Evolutionary conservation across 768 basidiomycete species (phyloP).

Genomic region (Lentinula lateritia): DNA sequence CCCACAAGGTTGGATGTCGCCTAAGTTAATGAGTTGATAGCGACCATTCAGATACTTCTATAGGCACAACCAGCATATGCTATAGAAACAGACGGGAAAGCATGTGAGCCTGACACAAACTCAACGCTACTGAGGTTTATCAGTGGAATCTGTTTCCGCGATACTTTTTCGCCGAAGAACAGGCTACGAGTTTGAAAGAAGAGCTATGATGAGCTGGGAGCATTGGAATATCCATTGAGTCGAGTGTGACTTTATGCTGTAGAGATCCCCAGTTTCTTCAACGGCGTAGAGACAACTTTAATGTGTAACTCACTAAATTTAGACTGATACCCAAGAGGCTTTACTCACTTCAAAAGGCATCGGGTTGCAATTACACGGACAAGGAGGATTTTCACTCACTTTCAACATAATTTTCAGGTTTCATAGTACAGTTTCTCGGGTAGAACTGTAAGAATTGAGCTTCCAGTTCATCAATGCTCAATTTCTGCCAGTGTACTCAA

Average conservation of each 20-base stretch:
- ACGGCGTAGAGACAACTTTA: too few relatives aligned
- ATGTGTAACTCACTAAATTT: too few relatives aligned
- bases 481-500: too few relatives aligned
- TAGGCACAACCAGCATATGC: background rate
- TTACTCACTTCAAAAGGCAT: background rate
- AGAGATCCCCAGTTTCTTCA: too few relatives aligned
- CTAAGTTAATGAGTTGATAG: background rate
- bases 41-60: background rate
- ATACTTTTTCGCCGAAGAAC: background rate
- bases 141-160: background rate
- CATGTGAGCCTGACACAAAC: background rate
- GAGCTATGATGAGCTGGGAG: too few relatives aligned
- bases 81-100: constrained; percentile 4
- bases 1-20: background rate
- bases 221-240: too few relatives aligned
- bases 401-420: background rate
- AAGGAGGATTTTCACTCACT: background rate
- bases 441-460: too few relatives aligned
- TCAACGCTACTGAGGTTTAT: background rate
- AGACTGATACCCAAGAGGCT: background rate
- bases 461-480: too few relatives aligned
- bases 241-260: too few relatives aligned
- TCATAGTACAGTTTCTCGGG: background rate
- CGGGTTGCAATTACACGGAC: background rate
- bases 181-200: too few relatives aligned